Evolutionary conservation across 768 basidiomycete species (phyloP).

Genomic region (Macrolepiota albuminosa): DNA sequence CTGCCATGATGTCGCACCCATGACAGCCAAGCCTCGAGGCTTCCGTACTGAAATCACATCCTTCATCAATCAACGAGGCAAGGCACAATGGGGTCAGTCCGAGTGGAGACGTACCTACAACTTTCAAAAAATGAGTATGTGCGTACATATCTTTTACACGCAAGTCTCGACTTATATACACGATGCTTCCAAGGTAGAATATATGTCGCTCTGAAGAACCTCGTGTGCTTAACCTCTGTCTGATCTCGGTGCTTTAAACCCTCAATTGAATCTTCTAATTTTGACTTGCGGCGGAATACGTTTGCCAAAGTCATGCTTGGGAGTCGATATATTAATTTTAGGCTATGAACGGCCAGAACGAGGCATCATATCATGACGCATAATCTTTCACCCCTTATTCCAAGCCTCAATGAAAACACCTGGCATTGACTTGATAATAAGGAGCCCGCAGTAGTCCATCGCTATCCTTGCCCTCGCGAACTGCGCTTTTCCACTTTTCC

Average conservation of each 20-base stretch:
- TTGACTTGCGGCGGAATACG: neutral
- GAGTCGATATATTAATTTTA: neutral
- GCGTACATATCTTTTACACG: neutral
- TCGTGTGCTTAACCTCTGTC: neutral
- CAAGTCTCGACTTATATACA: neutral
- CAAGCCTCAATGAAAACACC: conserved; percentile 42
- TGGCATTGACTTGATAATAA: conserved; percentile 37
- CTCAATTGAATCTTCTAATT: neutral
- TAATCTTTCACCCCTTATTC: neutral
- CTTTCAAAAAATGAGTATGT: neutral
- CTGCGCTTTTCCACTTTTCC: conserved; percentile 1
- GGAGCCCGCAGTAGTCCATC: conserved; percentile 13
- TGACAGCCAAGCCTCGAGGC: neutral
- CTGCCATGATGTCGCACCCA: neutral
- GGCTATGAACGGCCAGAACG: neutral
- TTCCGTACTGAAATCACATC: neutral
- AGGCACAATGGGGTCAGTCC: neutral
- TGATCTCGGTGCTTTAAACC: neutral
- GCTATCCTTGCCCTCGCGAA: conserved; percentile 1
- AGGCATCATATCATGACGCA: conserved; percentile 4
- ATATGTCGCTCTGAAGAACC: neutral
- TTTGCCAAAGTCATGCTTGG: neutral
- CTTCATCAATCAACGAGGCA: neutral
- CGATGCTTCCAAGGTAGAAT: neutral
- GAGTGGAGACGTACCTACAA: neutral